phyloP scores from a whole-genome alignment of 106 monocot genomes.

The Chionographis japonica region DNA sequence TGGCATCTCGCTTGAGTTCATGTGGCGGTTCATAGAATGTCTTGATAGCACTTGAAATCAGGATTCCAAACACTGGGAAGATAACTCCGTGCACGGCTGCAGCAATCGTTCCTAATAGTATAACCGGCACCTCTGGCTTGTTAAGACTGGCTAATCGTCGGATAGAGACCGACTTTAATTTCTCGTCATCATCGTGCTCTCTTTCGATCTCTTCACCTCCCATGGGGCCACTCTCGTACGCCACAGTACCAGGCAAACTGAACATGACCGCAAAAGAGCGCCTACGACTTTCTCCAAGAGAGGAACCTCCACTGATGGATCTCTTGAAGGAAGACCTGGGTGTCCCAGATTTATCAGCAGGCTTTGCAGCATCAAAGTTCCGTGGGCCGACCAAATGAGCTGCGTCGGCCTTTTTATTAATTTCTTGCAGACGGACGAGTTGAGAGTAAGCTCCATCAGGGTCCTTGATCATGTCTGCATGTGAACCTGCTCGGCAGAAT shows the following conservation, averaged over 20 bases:
- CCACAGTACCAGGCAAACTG: slow-evolving; percentile 15
- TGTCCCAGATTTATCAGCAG: not conserved
- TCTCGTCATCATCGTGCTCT: not conserved
- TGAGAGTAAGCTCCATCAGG: slow-evolving; percentile 67
- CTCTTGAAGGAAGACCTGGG: not conserved
- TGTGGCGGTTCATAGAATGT: slow-evolving; percentile 52
- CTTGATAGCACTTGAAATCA: slow-evolving; percentile 53
- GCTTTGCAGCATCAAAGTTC: slow-evolving; percentile 1
- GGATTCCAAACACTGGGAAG: slow-evolving; percentile 57
- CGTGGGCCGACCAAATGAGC: not conserved
- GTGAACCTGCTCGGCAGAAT: slow-evolving; percentile 36
- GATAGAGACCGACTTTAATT: slow-evolving; percentile 21
- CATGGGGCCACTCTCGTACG: not conserved
- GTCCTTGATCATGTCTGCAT: slow-evolving; percentile 46
- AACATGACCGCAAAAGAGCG: slow-evolving; percentile 21
- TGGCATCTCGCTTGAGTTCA: slow-evolving; percentile 40
- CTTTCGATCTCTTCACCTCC: not conserved
- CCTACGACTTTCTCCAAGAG: slow-evolving; percentile 22
- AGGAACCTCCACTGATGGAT: slow-evolving; percentile 36
- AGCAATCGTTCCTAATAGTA: slow-evolving; percentile 45
- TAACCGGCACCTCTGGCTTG: slow-evolving; percentile 61
- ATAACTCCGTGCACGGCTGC: slow-evolving; percentile 39
- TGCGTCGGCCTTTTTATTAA: slow-evolving; percentile 17
- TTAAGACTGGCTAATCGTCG: slow-evolving; percentile 43
- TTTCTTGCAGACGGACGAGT: slow-evolving; percentile 68